Conservation (phyloP, 805 yeast species). For the Starmerella bombi region DNA sequence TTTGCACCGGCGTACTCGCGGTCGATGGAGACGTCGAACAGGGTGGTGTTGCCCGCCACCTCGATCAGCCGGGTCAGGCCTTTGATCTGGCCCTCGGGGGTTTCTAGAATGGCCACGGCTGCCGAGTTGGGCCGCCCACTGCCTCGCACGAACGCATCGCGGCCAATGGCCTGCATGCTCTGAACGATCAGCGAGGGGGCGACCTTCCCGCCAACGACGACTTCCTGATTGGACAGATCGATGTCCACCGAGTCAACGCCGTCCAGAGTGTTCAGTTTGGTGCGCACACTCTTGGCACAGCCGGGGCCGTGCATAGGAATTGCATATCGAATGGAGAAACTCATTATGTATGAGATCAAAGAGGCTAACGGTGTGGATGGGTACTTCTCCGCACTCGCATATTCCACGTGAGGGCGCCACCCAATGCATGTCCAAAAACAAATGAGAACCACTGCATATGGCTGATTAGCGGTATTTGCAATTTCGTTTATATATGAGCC, state of each 20-base stretch:
- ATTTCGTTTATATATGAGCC: too few species aligned
- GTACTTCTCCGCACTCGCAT: too few species aligned
- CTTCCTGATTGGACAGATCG: conserved; percentile 46
- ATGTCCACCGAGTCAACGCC: conserved; percentile 39
- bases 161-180: conserved; percentile 59
- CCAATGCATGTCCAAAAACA: not conserved
- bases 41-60: conserved; percentile 38
- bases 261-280: conserved; percentile 38
- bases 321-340: conserved; percentile 37
- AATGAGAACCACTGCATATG: too few species aligned
- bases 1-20: conserved; percentile 25
- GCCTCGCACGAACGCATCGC: conserved; percentile 86
- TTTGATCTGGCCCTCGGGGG: conserved; percentile 52
- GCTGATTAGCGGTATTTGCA: too few species aligned
- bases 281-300: conserved; percentile 49
- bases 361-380: too few species aligned
- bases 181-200: conserved; percentile 66
- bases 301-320: conserved; percentile 70
- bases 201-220: conserved; percentile 51
- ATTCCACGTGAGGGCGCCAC: too few species aligned
- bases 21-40: conserved; percentile 61
- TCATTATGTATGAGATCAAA: conserved; percentile 2
- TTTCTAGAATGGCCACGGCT: conserved; percentile 80
- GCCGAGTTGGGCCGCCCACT: conserved; percentile 79
- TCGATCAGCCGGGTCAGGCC: conserved; percentile 81